phyloP scores from a whole-genome alignment of 495 filamentous ascomycete genomes.

The Oleoguttula mirabilis region DNA sequence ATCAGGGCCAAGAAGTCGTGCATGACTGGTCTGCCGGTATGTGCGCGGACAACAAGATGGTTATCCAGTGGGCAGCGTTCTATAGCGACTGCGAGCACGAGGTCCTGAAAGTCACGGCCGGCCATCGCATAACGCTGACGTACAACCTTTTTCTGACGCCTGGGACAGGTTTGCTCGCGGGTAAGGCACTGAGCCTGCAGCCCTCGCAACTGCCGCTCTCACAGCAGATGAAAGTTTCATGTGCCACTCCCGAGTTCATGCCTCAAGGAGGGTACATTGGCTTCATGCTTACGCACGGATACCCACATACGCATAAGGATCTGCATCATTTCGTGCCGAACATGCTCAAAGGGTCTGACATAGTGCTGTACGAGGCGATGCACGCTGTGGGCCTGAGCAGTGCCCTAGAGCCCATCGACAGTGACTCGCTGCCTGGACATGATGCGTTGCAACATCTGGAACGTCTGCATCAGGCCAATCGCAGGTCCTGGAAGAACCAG shows the following conservation, averaged over 20 bases:
- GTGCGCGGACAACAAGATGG: conserved; percentile 4
- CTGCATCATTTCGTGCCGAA: conserved; percentile 1
- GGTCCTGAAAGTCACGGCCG: conserved; percentile 39
- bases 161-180: conserved; percentile 12
- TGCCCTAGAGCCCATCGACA: not conserved
- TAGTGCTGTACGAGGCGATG: conserved; percentile 10
- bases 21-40: conserved; percentile 34
- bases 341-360: conserved; percentile 15
- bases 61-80: conserved; percentile 48
- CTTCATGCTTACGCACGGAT: conserved; percentile 8
- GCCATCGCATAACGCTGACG: conserved; percentile 45
- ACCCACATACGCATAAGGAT: conserved; percentile 4
- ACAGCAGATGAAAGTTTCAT: not conserved
- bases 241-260: conserved; percentile 7
- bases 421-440: not conserved
- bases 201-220: conserved; percentile 6
- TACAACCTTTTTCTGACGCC: conserved; percentile 42
- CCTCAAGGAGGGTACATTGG: conserved; percentile 8
- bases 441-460: not conserved
- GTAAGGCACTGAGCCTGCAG: not conserved
- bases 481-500: no score
- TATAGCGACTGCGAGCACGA: conserved; percentile 53
- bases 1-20: conserved; percentile 25
- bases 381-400: conserved; percentile 4
- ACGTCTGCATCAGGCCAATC: no score